Conservation (phyloP, 495 filamentous ascomycete genomes). For the Gamarada debralockiae region DNA sequence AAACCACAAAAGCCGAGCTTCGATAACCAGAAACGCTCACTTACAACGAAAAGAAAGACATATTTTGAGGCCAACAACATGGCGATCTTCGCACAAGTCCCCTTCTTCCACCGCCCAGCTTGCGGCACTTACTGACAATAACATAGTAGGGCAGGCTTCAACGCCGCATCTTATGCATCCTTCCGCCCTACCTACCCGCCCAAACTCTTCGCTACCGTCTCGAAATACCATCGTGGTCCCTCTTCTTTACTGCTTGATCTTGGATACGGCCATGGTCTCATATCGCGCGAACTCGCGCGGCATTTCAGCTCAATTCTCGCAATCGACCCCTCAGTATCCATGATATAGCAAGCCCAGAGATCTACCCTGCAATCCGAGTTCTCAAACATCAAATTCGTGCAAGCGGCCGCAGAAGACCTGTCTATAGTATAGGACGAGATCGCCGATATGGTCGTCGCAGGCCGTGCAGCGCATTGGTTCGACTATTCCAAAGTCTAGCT, state of each 20-base stretch:
- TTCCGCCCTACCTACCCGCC: constrained; percentile 59
- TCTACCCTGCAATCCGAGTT: constrained; percentile 23
- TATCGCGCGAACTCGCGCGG: constrained; percentile 43
- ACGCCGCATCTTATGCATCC: constrained; percentile 49
- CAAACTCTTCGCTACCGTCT: constrained; percentile 44
- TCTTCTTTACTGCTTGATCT: constrained; percentile 47
- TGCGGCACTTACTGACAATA: not conserved
- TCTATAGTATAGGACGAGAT: constrained; percentile 36
- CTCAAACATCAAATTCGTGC: constrained; percentile 35
- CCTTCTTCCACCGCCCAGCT: constrained; percentile 8
- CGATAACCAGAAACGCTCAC: too few species aligned
- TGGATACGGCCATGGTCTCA: constrained; percentile 53
- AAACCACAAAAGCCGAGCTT: too few species aligned
- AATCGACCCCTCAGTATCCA: constrained; percentile 28
- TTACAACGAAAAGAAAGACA: too few species aligned
- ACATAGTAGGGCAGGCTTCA: constrained; percentile 41
- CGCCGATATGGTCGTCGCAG: constrained; percentile 51
- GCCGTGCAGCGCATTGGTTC: constrained; percentile 62
- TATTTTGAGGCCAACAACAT: too few species aligned
- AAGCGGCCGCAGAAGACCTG: constrained; percentile 44
- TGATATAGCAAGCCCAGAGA: constrained; percentile 47
- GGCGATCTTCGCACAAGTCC: constrained; percentile 40
- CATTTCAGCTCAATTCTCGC: constrained; percentile 39
- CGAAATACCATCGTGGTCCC: constrained; percentile 42
- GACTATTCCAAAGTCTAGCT: constrained; percentile 44